phyloP scores from a whole-genome alignment of 1,139 yeast genomes.

The Blastobotrys serpentis region DNA sequence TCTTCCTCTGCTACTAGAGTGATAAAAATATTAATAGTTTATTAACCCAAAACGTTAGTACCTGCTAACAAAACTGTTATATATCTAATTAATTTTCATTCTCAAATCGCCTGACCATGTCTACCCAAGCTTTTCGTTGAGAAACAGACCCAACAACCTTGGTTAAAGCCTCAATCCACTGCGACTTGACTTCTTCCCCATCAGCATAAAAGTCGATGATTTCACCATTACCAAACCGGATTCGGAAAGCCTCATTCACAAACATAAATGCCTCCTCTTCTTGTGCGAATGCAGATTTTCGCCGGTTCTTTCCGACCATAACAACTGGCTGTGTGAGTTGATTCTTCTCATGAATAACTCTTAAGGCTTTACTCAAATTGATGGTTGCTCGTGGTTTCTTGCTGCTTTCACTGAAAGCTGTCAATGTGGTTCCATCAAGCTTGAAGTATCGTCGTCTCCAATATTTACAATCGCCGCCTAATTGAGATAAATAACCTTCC shows the following conservation, averaged over 20 bases:
- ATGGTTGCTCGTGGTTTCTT: conserved; percentile 68
- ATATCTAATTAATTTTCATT: neutral
- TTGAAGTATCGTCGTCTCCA: conserved; percentile 65
- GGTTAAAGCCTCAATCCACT: conserved; percentile 45
- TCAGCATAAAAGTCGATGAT: conserved; percentile 68
- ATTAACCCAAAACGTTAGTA: neutral
- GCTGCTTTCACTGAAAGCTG: conserved; percentile 63
- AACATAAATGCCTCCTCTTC: conserved; percentile 33
- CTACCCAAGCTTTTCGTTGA: conserved; percentile 30
- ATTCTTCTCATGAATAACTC: conserved; percentile 36
- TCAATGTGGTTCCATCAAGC: conserved; percentile 57
- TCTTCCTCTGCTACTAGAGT: too few relatives aligned
- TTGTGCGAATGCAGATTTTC: conserved; percentile 35
- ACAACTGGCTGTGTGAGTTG: conserved; percentile 30
- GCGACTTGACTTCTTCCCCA: conserved; percentile 47
- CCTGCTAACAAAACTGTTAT: neutral
- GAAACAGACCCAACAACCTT: conserved; percentile 26
- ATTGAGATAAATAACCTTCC: conserved; percentile 69
- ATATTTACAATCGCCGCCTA: conserved; percentile 70
- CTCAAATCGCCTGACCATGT: conserved; percentile 20
- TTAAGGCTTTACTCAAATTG: conserved; percentile 60
- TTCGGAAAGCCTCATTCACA: conserved; percentile 46
- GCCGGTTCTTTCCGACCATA: conserved; percentile 28
- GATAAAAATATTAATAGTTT: too few relatives aligned
- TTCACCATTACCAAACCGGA: conserved; percentile 67